phyloP scores from a whole-genome alignment of 768 basidiomycete species.

The Lactarius trivialis region DNA sequence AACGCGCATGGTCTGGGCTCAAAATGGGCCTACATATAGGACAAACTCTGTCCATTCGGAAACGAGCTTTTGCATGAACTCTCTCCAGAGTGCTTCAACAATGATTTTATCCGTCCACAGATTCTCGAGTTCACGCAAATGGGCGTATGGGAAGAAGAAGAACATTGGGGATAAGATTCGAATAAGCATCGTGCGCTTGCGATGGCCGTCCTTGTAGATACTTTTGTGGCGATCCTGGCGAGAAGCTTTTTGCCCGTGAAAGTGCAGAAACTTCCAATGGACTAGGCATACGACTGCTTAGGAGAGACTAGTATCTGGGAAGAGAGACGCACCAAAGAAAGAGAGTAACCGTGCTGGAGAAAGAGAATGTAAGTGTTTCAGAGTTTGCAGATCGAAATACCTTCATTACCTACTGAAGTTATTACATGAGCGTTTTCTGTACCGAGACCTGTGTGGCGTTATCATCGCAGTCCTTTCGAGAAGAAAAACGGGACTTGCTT shows the following conservation, averaged over 20 bases:
- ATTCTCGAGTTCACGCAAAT: slow-evolving; percentile 13
- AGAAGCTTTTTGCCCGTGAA: slow-evolving; percentile 11
- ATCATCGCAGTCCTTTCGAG: background rate
- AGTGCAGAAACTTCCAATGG: slow-evolving; percentile 10
- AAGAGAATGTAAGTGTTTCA: background rate
- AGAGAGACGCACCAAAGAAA: background rate
- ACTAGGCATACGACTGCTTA: background rate
- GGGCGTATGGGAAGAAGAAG: slow-evolving; percentile 11
- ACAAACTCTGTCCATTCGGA: slow-evolving; percentile 16
- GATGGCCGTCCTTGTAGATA: background rate
- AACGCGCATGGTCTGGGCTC: background rate
- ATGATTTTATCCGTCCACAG: slow-evolving; percentile 12
- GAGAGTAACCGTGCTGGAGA: slow-evolving; percentile 5
- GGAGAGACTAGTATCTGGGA: background rate
- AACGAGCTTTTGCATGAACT: slow-evolving; percentile 9
- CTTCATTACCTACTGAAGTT: slow-evolving; percentile 12
- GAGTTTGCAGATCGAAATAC: background rate
- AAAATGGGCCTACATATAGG: slow-evolving; percentile 8
- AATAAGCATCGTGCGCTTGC: slow-evolving; percentile 1
- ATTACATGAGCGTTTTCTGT: background rate
- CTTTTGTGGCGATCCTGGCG: slow-evolving; percentile 8
- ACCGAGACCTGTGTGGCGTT: background rate
- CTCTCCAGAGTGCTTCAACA: slow-evolving; percentile 5
- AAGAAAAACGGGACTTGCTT: background rate
- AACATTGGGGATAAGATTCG: background rate